phyloP scores from a whole-genome alignment of 1,139 yeast genomes.

The Debaryomycetaceae sp. region DNA sequence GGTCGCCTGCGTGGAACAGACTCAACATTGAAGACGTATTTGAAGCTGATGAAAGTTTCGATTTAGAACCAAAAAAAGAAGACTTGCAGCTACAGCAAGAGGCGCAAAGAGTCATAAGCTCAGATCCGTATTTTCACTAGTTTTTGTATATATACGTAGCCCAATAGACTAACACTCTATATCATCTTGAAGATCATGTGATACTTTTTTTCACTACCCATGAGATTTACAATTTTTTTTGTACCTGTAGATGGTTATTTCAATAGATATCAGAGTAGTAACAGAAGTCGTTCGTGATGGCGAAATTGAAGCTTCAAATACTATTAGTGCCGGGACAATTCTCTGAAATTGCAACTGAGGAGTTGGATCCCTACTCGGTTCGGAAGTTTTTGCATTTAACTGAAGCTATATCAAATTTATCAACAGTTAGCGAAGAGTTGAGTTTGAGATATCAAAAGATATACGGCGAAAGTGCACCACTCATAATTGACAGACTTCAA shows the following conservation, averaged over 20 bases:
- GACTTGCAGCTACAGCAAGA: constrained; percentile 1
- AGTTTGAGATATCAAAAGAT: constrained; percentile 50
- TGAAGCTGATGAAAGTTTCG: constrained; percentile 3
- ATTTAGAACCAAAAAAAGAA: not conserved
- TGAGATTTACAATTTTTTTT: not conserved
- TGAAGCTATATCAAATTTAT: constrained; percentile 38
- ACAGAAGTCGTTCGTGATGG: constrained; percentile 13
- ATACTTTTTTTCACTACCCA: not conserved
- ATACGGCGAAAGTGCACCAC: constrained; percentile 56
- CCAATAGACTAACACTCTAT: not conserved
- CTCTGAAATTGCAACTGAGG: constrained; percentile 14
- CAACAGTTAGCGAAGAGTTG: constrained; percentile 50
- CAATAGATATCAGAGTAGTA: not conserved
- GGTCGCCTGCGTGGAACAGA: constrained; percentile 41
- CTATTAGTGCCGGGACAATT: constrained; percentile 31
- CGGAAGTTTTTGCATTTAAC: constrained; percentile 65
- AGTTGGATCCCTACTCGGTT: constrained; percentile 9
- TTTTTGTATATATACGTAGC: not conserved
- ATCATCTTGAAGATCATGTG: constrained; percentile 4
- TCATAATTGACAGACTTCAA: constrained; percentile 56
- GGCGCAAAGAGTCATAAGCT: constrained; percentile 1
- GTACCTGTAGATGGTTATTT: not conserved
- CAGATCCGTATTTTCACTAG: constrained; percentile 4
- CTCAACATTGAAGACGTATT: constrained; percentile 13
- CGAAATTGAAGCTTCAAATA: constrained; percentile 36